Conservation (phyloP, 768 basidiomycete species). For the Naganishia kalamii region DNA sequence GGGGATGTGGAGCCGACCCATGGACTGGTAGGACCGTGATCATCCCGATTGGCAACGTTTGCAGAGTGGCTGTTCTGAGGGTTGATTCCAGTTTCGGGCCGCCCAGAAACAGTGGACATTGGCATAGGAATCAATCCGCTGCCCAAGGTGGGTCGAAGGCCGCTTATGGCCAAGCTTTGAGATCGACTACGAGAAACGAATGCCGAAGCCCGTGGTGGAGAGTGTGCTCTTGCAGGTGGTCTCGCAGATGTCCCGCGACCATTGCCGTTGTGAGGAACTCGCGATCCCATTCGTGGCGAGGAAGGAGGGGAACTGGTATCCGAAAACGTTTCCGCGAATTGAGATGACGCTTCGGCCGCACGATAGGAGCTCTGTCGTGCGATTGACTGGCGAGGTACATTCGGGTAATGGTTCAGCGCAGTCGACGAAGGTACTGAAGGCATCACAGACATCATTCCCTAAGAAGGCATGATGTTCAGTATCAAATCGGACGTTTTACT, state of each 20-base stretch:
- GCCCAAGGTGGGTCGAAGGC: constrained; percentile 28
- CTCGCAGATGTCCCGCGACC: neutral
- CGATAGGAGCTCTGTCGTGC: constrained; percentile 32
- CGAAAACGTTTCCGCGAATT: constrained; percentile 40
- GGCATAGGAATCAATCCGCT: constrained; percentile 31
- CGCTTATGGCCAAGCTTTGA: constrained; percentile 38
- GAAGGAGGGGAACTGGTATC: constrained; percentile 33
- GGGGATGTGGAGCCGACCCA: neutral
- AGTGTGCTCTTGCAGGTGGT: constrained; percentile 16
- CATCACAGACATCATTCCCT: constrained; percentile 10
- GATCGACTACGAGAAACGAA: constrained; percentile 37
- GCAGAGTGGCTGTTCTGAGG: neutral
- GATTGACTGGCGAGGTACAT: constrained; percentile 10
- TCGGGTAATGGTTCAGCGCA: neutral
- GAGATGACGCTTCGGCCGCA: constrained; percentile 27
- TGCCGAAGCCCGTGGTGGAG: constrained; percentile 36
- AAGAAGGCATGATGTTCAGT: neutral
- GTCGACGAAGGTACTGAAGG: neutral
- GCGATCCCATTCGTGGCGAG: constrained; percentile 6
- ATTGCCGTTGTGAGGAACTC: neutral
- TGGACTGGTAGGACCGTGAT: neutral
- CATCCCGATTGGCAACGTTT: neutral
- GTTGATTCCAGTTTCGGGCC: neutral
- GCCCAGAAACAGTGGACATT: constrained; percentile 23
- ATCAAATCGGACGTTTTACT: neutral